These are phyloP conservation scores for Sugiyamaella xylanicola DNA, from an alignment of 1,139 yeast genomes.

Conservation along the genomic window DNA sequence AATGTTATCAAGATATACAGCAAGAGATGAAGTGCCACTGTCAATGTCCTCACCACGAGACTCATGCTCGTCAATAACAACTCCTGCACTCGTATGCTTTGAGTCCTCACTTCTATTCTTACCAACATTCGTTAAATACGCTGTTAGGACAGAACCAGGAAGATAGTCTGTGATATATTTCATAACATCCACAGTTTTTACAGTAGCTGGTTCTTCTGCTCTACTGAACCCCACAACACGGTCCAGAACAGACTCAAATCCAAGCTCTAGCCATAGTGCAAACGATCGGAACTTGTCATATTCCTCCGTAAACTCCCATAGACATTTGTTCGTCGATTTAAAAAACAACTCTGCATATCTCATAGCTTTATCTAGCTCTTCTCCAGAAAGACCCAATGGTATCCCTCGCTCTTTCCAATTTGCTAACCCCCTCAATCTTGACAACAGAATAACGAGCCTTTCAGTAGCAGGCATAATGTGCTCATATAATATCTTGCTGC, in stretches of 20 bases:
- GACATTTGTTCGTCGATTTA: conserved; percentile 45
- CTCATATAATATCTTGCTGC: conserved; percentile 51
- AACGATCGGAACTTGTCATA: conserved; percentile 55
- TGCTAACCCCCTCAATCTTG: conserved; percentile 51
- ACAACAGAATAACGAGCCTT: conserved; percentile 54
- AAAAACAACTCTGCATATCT: conserved; percentile 43
- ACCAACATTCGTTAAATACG: background rate
- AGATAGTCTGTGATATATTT: conserved; percentile 30
- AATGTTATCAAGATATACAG: background rate
- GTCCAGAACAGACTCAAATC: conserved; percentile 31
- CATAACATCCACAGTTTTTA: conserved; percentile 32
- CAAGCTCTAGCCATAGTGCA: conserved; percentile 44
- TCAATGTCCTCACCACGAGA: too few species aligned
- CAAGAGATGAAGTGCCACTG: too few species aligned
- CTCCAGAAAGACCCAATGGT: conserved; percentile 43
- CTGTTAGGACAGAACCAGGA: conserved; percentile 20
- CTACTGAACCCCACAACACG: conserved; percentile 25
- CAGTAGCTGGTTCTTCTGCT: conserved; percentile 27
- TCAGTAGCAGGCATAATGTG: conserved; percentile 61
- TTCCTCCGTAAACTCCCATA: conserved; percentile 56
- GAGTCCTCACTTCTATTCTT: too few species aligned
- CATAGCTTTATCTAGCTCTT: conserved; percentile 40
- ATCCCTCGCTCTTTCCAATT: conserved; percentile 44
- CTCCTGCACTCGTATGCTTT: too few species aligned
- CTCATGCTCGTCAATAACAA: too few species aligned